Base-by-base conservation (phyloP, 2,329 filamentous ascomycete genomes). In the Clarireedia monteithiana region DNA sequence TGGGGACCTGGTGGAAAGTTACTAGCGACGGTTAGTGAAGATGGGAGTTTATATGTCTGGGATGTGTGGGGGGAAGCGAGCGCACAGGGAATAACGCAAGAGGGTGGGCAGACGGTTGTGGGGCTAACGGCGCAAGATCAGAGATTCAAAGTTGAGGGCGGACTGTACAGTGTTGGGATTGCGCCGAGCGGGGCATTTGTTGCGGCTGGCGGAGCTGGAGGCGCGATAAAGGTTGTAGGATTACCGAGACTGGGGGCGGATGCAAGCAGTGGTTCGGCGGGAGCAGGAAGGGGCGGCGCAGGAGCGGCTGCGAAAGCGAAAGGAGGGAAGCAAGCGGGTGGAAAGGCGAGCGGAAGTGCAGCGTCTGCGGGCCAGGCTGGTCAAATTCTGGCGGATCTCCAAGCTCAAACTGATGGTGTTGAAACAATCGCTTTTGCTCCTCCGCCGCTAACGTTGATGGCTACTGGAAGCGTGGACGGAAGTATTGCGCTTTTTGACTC, bases 1-100 rank as follows among this genome's bases (percentile, higher is more conserved):
- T 99, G 94, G 91, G 89, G 89, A 0, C 81, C 89, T 4, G 91
- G 96, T 69, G 94, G 94, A 51, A 84, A 84, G 30, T 75, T 97
- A 15, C 80, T 99, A 1, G 89, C 88, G 6, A 96, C 91, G 0
- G 89, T 97, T 4, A 85, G 86, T 45, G 92, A 97, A 69, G 92
- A 97, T 71, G 81, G 84, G 57, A 91, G 85, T 64, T 79, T 99
- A 57, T 92, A 91, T 70, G 91, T 96, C 24, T 96, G 90, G 83
- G 94, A 97, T 63, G 67, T 68, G 0, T 68, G 67, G 60, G 67
- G 67, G 15, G 67, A 69, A 40, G 66, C 63, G 2, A 63, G 66
- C 9, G 63, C 79, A 0, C 81, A 81, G 7, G 83, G 82, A 3
- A 70, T 85, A 14, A 75, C 76, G 2, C 75, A 79, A 2, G 75